Conservation (phyloP, 495 filamentous ascomycete genomes). For the Lindgomyces ingoldianus region DNA sequence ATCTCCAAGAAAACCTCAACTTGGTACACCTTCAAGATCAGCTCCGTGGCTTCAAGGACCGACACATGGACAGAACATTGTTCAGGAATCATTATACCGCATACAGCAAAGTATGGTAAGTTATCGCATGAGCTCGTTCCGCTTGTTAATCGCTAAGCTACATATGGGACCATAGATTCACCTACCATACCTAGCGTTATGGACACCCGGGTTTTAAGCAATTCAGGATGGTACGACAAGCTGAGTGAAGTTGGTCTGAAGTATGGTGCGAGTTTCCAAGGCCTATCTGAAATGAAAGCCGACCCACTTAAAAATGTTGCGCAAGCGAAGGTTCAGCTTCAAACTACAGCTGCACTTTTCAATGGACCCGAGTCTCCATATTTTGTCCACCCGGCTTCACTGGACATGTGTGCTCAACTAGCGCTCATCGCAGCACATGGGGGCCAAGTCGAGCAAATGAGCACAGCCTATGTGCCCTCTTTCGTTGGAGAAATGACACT, state of each 20-base stretch:
- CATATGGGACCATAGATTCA: too few relatives aligned
- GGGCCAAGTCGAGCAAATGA: neutral
- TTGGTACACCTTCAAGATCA: neutral
- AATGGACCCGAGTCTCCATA: neutral
- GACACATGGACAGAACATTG: neutral
- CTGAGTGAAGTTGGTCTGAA: neutral
- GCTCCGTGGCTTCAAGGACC: neutral
- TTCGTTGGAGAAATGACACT: neutral
- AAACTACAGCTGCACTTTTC: neutral
- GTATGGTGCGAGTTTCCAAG: neutral
- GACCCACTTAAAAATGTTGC: neutral
- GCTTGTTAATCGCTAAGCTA: too few relatives aligned
- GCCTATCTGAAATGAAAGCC: neutral
- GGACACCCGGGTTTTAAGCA: too few relatives aligned
- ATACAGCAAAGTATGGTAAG: too few relatives aligned
- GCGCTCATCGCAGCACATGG: constrained; percentile 19
- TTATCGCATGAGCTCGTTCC: too few relatives aligned
- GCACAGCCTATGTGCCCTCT: neutral
- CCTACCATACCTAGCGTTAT: too few relatives aligned
- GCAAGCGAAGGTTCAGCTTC: neutral
- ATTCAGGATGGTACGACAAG: neutral
- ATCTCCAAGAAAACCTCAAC: too few relatives aligned
- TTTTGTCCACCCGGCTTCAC: constrained; percentile 34
- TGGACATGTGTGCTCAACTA: constrained; percentile 35
- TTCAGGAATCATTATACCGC: too few relatives aligned